Conservation (phyloP, 768 basidiomycete genomes). For the Wakefieldia striispora region DNA sequence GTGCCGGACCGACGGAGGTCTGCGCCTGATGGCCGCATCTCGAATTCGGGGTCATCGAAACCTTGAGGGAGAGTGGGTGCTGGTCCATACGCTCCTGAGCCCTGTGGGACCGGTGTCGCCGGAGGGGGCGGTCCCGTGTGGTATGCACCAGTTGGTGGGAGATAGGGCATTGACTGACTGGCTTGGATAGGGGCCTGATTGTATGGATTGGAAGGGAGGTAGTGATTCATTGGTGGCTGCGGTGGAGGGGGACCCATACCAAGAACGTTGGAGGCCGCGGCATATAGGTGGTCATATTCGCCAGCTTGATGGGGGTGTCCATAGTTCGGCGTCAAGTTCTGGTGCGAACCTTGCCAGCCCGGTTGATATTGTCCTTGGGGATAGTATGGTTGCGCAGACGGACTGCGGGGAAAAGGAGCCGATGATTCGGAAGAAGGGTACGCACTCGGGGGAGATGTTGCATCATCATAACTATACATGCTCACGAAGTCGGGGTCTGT, state of each 20-base stretch:
- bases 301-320: constrained; percentile 25
- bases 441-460: constrained; percentile 30
- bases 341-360: constrained; percentile 31
- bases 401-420: constrained; percentile 13
- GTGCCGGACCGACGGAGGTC: constrained; percentile 56
- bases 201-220: constrained; percentile 24
- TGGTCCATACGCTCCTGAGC: constrained; percentile 16
- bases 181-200: constrained; percentile 22
- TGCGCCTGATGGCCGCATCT: constrained; percentile 45
- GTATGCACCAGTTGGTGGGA: constrained; percentile 30
- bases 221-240: constrained; percentile 18
- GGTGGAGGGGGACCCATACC: constrained; percentile 64
- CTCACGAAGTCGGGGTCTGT: constrained; percentile 38
- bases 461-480: constrained; percentile 40
- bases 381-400: constrained; percentile 21
- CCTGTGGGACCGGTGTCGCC: constrained; percentile 15
- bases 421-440: constrained; percentile 26
- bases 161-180: constrained; percentile 32
- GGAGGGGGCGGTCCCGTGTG: constrained; percentile 19
- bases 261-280: constrained; percentile 77
- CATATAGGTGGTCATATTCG: constrained; percentile 61
- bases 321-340: constrained; percentile 19
- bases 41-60: constrained; percentile 48
- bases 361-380: constrained; percentile 19
- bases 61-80: constrained; percentile 30